phyloP scores from a whole-genome alignment of 1,284 basidiomycete genomes.

The Tetrapyrgos nigripes region DNA sequence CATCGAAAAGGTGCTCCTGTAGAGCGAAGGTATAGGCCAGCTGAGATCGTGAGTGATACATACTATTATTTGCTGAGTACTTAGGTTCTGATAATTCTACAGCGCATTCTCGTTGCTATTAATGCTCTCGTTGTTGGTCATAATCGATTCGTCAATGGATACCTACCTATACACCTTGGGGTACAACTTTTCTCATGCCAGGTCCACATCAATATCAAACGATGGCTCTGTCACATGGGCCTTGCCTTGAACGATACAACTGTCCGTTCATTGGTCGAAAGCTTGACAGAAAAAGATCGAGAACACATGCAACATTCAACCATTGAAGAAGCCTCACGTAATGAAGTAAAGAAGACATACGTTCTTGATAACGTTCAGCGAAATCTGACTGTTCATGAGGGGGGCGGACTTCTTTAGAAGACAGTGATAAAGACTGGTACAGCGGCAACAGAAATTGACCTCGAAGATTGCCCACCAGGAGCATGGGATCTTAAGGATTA shows the following conservation, averaged over 20 bases:
- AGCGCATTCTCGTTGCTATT: background rate
- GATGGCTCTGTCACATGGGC: no score
- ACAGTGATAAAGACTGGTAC: conserved; percentile 12
- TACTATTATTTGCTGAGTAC: background rate
- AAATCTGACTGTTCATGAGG: conserved; percentile 5
- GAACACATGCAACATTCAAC: background rate
- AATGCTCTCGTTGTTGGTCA: conserved; percentile 6
- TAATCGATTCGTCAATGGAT: background rate
- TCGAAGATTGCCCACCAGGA: conserved; percentile 6
- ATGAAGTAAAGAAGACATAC: background rate
- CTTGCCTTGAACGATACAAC: no score
- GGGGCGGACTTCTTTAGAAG: conserved; percentile 7
- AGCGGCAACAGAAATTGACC: no score
- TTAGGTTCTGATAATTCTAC: conserved; percentile 3
- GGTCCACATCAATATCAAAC: no score
- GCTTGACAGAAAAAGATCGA: background rate
- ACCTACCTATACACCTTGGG: no score
- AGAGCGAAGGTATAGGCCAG: background rate
- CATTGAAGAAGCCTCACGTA: background rate
- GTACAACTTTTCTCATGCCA: no score
- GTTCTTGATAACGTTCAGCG: conserved; percentile 16
- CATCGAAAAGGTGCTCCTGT: background rate
- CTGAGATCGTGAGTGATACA: background rate
- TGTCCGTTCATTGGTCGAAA: no score
- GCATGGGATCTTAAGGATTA: background rate